Percentiles rank a stretch among this genome's conserved stretches.
Conservation (phyloP, 2,329 filamentous ascomycete genomes). For the Didymella pinodella region DNA sequence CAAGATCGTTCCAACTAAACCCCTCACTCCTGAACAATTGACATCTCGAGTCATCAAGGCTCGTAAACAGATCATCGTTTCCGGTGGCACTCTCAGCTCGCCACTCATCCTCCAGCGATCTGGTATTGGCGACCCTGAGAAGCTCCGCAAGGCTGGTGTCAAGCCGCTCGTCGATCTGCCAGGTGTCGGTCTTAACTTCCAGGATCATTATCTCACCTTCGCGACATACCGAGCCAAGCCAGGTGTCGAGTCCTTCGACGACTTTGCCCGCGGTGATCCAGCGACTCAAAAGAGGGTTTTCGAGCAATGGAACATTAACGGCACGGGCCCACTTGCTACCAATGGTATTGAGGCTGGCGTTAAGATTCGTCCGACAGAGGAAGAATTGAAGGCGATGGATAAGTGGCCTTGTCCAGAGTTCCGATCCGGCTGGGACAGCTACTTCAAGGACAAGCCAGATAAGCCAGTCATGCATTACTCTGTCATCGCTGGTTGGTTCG, state of each 20-base stretch:
- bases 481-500: conserved; percentile 68
- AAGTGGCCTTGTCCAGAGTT: conserved; percentile 79
- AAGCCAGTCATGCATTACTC: conserved; percentile 88
- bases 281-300: conserved; percentile 76
- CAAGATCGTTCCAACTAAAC: conserved; percentile 74
- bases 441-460: conserved; percentile 85
- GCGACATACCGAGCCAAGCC: conserved; percentile 76
- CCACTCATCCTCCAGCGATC: conserved; percentile 79
- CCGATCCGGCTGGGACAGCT: conserved; percentile 76
- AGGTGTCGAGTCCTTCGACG: conserved; percentile 79
- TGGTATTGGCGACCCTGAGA: conserved; percentile 75
- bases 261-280: conserved; percentile 77
- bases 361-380: conserved; percentile 74
- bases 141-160: conserved; percentile 72
- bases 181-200: conserved; percentile 78
- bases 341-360: conserved; percentile 83
- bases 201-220: conserved; percentile 78
- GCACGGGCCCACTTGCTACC: conserved; percentile 77
- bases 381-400: conserved; percentile 73
- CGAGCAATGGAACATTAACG: conserved; percentile 80
- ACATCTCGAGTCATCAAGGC: conserved; percentile 69
- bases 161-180: conserved; percentile 75
- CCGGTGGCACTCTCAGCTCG: conserved; percentile 75
- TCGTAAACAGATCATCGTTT: conserved; percentile 77
- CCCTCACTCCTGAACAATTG: conserved; percentile 63